These are phyloP conservation scores for Recurvomyces mirabilis DNA, from an alignment of 495 filamentous ascomycete species.

Conservation along the genomic window DNA sequence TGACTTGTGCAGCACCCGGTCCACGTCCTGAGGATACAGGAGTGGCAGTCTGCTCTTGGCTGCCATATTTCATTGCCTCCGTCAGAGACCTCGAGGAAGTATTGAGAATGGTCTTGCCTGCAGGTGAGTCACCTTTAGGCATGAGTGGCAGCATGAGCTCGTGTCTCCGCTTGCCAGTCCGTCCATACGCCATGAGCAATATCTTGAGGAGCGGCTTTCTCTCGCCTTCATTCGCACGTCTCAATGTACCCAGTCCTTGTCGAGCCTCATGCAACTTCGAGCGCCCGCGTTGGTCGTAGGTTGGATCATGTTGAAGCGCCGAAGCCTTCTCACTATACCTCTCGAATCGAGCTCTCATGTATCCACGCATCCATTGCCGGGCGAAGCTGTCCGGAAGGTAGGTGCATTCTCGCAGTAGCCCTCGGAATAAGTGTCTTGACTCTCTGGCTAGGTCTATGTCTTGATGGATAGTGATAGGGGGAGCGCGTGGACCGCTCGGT, in stretches of 20 bases:
- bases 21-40: neutral
- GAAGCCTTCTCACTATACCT: constrained; percentile 26
- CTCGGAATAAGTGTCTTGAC: constrained; percentile 51
- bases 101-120: neutral
- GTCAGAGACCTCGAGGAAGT: too few species aligned
- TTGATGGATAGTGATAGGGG: too few species aligned
- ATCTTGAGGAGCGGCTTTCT: constrained; percentile 49
- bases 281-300: constrained; percentile 4
- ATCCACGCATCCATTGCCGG: constrained; percentile 44
- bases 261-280: constrained; percentile 24
- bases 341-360: constrained; percentile 50
- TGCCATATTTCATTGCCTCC: neutral
- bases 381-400: constrained; percentile 71
- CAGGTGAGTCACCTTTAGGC: neutral
- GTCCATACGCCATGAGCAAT: constrained; percentile 59
- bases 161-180: constrained; percentile 55
- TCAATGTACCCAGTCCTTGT: constrained; percentile 33
- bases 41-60: neutral
- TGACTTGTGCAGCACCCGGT: constrained; percentile 3
- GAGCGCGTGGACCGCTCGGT: too few species aligned
- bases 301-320: constrained; percentile 12
- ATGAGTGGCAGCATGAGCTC: constrained; percentile 44
- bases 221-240: constrained; percentile 56
- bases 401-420: constrained; percentile 69
- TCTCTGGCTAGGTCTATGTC: neutral